These are phyloP conservation scores for Moesziomyces sp. DNA, from an alignment of 1,284 basidiomycete genomes.

Conservation along the genomic window DNA sequence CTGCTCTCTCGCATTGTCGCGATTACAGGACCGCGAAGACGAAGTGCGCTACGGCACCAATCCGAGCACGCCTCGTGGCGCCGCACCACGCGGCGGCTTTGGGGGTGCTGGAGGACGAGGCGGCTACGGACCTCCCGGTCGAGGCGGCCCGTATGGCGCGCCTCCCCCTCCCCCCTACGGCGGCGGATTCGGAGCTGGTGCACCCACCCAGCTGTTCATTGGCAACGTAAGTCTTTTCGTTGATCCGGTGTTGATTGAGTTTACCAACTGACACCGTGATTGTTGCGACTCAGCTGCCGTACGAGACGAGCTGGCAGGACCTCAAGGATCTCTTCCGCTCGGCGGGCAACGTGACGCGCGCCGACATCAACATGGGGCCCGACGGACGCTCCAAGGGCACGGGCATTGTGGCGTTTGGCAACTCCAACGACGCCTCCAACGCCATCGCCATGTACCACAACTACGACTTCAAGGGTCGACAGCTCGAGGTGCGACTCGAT, in stretches of 20 bases:
- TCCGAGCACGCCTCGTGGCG: constrained; percentile 68
- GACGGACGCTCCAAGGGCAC: constrained; percentile 90
- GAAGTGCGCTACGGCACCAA: constrained; percentile 93
- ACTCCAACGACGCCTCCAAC: constrained; percentile 85
- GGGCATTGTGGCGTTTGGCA: constrained; percentile 91
- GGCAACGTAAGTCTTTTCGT: constrained; percentile 72
- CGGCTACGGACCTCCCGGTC: constrained; percentile 43
- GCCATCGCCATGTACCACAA: constrained; percentile 72
- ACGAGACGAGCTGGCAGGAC: constrained; percentile 97
- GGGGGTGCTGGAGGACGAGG: constrained; percentile 40
- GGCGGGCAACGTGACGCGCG: constrained; percentile 90
- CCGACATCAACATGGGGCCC: constrained; percentile 89
- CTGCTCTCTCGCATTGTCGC: not conserved
- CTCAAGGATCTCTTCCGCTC: constrained; percentile 95
- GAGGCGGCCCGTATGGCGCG: constrained; percentile 49
- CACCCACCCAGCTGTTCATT: constrained; percentile 80
- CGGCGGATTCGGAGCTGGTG: constrained; percentile 32
- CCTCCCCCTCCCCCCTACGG: constrained; percentile 35
- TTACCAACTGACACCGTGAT: too few relatives aligned
- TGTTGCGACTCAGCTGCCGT: constrained; percentile 71
- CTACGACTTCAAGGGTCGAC: constrained; percentile 57
- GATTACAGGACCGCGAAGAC: constrained; percentile 86
- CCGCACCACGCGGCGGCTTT: constrained; percentile 74
- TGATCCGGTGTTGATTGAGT: too few relatives aligned
- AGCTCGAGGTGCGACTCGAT: constrained; percentile 71